phyloP scores from a whole-genome alignment of 2,329 filamentous ascomycete genomes.

The Ilyonectria destructans region DNA sequence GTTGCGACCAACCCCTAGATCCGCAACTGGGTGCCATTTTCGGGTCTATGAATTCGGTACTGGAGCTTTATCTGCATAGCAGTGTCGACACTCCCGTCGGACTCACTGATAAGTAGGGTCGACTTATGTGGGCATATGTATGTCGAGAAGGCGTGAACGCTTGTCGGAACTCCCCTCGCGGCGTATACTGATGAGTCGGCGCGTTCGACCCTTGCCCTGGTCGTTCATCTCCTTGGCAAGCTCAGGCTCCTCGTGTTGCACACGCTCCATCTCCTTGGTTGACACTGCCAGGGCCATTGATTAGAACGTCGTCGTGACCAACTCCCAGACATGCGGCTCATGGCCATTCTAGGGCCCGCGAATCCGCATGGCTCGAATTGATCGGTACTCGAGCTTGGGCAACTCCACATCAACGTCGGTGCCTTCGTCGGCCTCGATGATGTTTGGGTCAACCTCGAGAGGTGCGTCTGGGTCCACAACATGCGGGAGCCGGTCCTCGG shows the following conservation, averaged over 20 bases:
- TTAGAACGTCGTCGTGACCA: constrained; percentile 38
- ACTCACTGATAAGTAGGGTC: constrained; percentile 55
- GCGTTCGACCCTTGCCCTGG: constrained; percentile 63
- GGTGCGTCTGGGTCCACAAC: constrained; percentile 37
- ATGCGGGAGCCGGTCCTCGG: constrained; percentile 19
- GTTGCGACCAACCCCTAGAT: constrained; percentile 41
- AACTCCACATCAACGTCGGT: constrained; percentile 57
- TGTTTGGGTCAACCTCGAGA: constrained; percentile 55
- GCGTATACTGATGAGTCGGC: constrained; percentile 69
- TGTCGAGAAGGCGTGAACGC: constrained; percentile 24
- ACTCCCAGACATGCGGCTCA: constrained; percentile 40
- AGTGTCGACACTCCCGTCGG: constrained; percentile 61
- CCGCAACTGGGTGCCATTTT: constrained; percentile 43
- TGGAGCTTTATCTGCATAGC: constrained; percentile 57
- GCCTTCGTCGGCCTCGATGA: constrained; percentile 61
- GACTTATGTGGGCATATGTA: constrained; percentile 52
- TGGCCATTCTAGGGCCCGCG: constrained; percentile 49
- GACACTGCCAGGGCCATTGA: no score
- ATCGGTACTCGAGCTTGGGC: constrained; percentile 61
- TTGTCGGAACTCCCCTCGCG: constrained; percentile 56
- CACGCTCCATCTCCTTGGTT: constrained; percentile 71
- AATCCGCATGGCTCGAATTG: constrained; percentile 59
- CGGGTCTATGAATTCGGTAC: constrained; percentile 55
- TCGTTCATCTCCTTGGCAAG: constrained; percentile 58
- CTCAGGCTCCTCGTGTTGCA: constrained; percentile 68